Conservation (phyloP, 495 filamentous ascomycete species). For the Bacidia gigantensis region DNA sequence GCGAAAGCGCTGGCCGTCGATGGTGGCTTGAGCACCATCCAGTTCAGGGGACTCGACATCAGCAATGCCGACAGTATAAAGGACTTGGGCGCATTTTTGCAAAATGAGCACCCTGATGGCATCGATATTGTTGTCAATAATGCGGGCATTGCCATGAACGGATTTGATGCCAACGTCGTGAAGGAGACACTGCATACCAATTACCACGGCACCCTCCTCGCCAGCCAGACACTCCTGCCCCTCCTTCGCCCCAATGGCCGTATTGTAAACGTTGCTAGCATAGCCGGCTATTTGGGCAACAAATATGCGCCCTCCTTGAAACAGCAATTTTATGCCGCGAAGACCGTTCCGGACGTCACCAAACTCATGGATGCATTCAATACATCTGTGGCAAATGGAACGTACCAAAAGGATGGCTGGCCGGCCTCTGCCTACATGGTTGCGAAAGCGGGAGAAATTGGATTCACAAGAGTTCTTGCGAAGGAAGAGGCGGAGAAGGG, state of each 20-base stretch:
- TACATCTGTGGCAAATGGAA: slow-evolving; percentile 25
- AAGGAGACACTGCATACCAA: slow-evolving; percentile 32
- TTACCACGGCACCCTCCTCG: slow-evolving; percentile 34
- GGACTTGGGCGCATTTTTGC: slow-evolving; percentile 26
- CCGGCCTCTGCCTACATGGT: slow-evolving; percentile 34
- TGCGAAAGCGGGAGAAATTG: slow-evolving; percentile 33
- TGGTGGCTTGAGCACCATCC: slow-evolving; percentile 30
- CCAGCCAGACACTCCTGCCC: slow-evolving; percentile 28
- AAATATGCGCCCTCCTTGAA: slow-evolving; percentile 26
- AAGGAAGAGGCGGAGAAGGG: slow-evolving; percentile 22
- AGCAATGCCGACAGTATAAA: slow-evolving; percentile 26
- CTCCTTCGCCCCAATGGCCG: slow-evolving; percentile 28
- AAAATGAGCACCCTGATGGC: slow-evolving; percentile 31
- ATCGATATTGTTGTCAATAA: slow-evolving; percentile 39
- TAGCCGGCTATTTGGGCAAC: slow-evolving; percentile 23
- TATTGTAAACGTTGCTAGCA: slow-evolving; percentile 34
- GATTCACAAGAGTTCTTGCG: slow-evolving; percentile 29
- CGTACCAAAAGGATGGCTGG: slow-evolving; percentile 30
- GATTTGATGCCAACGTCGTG: slow-evolving; percentile 34
- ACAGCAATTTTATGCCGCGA: slow-evolving; percentile 24
- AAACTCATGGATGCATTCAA: slow-evolving; percentile 31
- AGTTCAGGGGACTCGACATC: slow-evolving; percentile 32
- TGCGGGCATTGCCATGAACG: slow-evolving; percentile 29
- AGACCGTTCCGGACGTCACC: slow-evolving; percentile 25
- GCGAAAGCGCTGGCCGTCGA: slow-evolving; percentile 28